Evolutionary conservation across 805 yeast species (phyloP).

Genomic region (Yamadazyma olivae): DNA sequence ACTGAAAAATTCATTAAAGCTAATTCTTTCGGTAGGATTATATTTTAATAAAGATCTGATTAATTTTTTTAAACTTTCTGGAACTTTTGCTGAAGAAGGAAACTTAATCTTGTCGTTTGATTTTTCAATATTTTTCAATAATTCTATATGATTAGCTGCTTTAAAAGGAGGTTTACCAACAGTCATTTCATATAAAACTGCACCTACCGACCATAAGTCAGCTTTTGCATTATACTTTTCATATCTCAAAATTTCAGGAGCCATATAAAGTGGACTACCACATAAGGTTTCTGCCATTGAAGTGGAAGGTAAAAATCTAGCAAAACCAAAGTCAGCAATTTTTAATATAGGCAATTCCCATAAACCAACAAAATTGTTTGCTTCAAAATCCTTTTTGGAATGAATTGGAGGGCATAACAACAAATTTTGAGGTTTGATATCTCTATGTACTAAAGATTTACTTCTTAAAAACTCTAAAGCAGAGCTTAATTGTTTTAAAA

Average conservation of each 20-base stretch:
- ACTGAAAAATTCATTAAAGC: conserved; percentile 82
- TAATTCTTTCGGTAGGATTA: conserved; percentile 83
- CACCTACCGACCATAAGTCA: conserved; percentile 97
- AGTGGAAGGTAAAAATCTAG: conserved; percentile 88
- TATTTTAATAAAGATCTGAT: conserved; percentile 76
- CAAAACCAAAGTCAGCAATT: conserved; percentile 97
- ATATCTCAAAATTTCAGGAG: conserved; percentile 91
- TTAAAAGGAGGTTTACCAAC: conserved; percentile 96
- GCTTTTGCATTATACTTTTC: conserved; percentile 97
- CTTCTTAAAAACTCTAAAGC: conserved; percentile 80
- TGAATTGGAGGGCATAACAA: conserved; percentile 79
- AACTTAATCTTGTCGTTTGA: conserved; percentile 75
- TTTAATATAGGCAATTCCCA: conserved; percentile 89
- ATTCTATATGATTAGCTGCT: conserved; percentile 89
- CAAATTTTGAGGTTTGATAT: conserved; percentile 90
- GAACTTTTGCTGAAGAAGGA: conserved; percentile 64
- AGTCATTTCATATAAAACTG: conserved; percentile 92
- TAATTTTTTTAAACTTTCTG: conserved; percentile 62
- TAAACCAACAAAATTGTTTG: conserved; percentile 64
- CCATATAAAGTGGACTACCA: conserved; percentile 98
- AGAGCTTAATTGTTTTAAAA: conserved; percentile 79
- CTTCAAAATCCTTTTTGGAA: conserved; percentile 56
- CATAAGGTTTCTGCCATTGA: conserved; percentile 96
- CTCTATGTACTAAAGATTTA: conserved; percentile 88
- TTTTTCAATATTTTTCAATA: conserved; percentile 80